A percentile compares a stretch with the other conserved stretches of the same genome.
Evolutionary conservation across 225 moss, liverwort and hornwort species (phyloP).

Genomic region (Thuidium tamariscinum): DNA sequence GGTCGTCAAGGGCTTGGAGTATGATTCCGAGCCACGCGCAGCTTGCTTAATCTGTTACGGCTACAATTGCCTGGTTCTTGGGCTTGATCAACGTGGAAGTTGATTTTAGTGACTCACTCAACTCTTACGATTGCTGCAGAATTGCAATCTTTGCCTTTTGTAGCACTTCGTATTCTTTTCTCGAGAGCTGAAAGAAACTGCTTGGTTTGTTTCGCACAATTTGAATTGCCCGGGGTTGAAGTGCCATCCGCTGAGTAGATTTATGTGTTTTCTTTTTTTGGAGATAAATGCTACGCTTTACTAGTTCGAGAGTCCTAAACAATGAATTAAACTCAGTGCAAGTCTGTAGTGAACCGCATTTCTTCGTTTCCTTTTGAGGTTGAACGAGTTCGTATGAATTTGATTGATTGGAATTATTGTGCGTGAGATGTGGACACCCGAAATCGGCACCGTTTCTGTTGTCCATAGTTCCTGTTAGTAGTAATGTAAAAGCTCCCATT

Average conservation of each 20-base stretch:
- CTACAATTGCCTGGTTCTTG: background rate
- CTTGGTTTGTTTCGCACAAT: background rate
- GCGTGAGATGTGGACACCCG: background rate
- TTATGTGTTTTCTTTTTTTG: background rate
- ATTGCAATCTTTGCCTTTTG: background rate
- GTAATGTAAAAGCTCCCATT: too few relatives aligned
- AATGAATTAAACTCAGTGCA: background rate
- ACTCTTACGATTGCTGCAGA: background rate
- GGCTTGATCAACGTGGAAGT: background rate
- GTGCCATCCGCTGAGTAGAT: background rate
- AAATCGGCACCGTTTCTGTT: background rate
- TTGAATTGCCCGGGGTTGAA: background rate
- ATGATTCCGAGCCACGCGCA: background rate
- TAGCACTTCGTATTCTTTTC: background rate
- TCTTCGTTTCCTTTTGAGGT: background rate
- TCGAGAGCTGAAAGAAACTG: background rate
- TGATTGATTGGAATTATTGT: background rate
- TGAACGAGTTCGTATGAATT: background rate
- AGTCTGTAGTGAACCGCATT: background rate
- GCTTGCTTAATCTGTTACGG: background rate
- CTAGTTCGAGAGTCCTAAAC: background rate
- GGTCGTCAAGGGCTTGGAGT: background rate
- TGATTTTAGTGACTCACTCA: background rate
- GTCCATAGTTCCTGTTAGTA: background rate
- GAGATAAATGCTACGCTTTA: background rate